phyloP scores from a whole-genome alignment of 2,329 filamentous ascomycete species.

The Elsinoe necatrix region DNA sequence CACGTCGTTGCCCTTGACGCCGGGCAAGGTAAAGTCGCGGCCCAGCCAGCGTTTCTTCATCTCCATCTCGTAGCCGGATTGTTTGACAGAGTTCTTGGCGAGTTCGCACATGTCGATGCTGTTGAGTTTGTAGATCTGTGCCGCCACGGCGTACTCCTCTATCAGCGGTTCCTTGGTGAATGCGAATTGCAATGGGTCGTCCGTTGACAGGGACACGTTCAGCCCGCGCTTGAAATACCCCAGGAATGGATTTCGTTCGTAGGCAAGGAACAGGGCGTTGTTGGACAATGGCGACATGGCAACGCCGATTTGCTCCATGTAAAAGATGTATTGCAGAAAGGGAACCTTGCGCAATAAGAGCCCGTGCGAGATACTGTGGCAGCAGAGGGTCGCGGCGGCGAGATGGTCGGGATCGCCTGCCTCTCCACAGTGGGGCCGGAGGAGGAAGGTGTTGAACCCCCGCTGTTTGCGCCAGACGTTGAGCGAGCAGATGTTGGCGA shows the following conservation, averaged over 20 bases:
- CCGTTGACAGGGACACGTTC: constrained; percentile 92
- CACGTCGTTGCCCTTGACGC: constrained; percentile 80
- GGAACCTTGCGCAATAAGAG: constrained; percentile 89
- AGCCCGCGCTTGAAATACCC: constrained; percentile 91
- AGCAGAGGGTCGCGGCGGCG: constrained; percentile 81
- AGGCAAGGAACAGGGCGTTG: constrained; percentile 91
- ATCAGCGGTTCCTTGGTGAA: constrained; percentile 98
- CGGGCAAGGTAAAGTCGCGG: constrained; percentile 64
- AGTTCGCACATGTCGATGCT: constrained; percentile 98
- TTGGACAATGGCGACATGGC: constrained; percentile 99
- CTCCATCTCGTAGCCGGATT: constrained; percentile 84
- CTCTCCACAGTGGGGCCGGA: constrained; percentile 92
- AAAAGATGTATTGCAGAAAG: constrained; percentile 91
- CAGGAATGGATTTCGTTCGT: constrained; percentile 92
- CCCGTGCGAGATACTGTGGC: constrained; percentile 94
- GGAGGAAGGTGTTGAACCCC: constrained; percentile 89
- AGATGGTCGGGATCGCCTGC: constrained; percentile 95
- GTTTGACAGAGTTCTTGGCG: constrained; percentile 88
- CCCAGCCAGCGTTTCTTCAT: constrained; percentile 93
- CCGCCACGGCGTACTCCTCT: constrained; percentile 94
- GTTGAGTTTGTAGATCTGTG: constrained; percentile 96
- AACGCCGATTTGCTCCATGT: constrained; percentile 94
- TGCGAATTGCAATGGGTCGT: constrained; percentile 94
- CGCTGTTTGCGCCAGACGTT: constrained; percentile 86
- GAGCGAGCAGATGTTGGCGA: constrained; percentile 84